Base-by-base conservation (phyloP, 169 alveolate genomes). In the Plasmodium berghei region DNA sequence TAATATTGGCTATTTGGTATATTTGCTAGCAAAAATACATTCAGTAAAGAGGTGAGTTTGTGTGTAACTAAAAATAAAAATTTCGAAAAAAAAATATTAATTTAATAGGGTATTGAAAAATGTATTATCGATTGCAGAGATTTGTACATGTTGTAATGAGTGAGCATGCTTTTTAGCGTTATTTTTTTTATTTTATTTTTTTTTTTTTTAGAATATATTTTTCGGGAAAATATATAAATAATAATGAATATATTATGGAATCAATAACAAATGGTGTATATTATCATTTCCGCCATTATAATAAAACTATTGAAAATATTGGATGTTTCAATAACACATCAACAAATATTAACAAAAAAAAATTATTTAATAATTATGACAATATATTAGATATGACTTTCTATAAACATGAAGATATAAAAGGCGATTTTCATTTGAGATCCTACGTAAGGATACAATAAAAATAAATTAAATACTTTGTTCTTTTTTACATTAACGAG, bases 191-290 rank as follows among this genome's bases (percentile, higher is more conserved):
- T 28, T 28, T 22, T 8, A 22, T 22, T 18, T n/a, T 28, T 45
- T 55, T 71, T 24, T 59, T 59, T 14, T 46, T 26, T 49, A 92
- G 96, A 55, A 90, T 97, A 12, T 95, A 94, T 49, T 97, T 95
- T 87, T 95, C 96, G 14, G 99, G 99, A 0, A 96, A 96, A 72
- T 97, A 94, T 90, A 88, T 97, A n/a, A 91, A 95, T 77, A 94
- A 95, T 22, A 91, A 95, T 74, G 95, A 92, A 14, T 87, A 89
- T 48, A 95, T 95, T 22, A 95, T 96, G 97, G 97, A 95, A 20
- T 87, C 96, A n/a, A 90, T 97, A 10, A 75, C 95, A 63, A 80
- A 89, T 40, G 96, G 97, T 14, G 93, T 96, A 46, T 92, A 92
- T 42, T 80, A 80, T 70, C 26, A 75, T 24, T 63, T 45, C 22